These are phyloP conservation scores for Crithidia brevicula DNA, from an alignment of 208 protist species.

Conservation along the genomic window DNA sequence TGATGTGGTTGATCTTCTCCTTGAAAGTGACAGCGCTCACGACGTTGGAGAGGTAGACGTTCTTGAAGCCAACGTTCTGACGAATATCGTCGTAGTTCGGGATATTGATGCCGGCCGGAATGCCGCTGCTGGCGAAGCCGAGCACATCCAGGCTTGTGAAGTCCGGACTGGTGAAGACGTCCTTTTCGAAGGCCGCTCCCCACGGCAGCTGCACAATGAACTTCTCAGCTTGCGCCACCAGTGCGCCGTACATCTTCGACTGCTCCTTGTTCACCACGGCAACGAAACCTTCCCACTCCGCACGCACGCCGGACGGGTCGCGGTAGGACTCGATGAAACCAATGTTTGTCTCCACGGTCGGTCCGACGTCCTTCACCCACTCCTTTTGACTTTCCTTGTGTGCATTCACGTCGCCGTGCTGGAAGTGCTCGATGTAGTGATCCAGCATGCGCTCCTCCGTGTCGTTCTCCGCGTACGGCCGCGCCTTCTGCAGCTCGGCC, in stretches of 20 bases:
- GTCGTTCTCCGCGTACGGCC: conserved; percentile 71
- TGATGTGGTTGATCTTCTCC: conserved; percentile 78
- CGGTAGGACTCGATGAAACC: conserved; percentile 95
- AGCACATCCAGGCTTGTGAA: conserved; percentile 94
- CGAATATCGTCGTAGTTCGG: conserved; percentile 94
- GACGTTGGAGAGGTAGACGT: conserved; percentile 93
- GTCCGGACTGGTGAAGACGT: conserved; percentile 87
- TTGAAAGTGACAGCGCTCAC: conserved; percentile 65
- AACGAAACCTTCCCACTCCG: conserved; percentile 94
- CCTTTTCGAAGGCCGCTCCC: conserved; percentile 88
- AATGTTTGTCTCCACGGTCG: conserved; percentile 94
- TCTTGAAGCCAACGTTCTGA: conserved; percentile 93
- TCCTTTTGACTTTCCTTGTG: conserved; percentile 88
- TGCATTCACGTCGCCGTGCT: conserved; percentile 72
- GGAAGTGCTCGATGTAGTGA: conserved; percentile 89
- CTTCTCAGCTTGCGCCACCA: conserved; percentile 67
- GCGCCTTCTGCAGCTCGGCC: conserved; percentile 54
- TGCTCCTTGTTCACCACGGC: conserved; percentile 91
- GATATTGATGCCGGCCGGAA: conserved; percentile 93
- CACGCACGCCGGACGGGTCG: conserved; percentile 89
- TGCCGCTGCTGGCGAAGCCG: conserved; percentile 85
- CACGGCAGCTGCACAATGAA: conserved; percentile 90
- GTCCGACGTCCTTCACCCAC: conserved; percentile 93
- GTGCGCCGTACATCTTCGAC: conserved; percentile 67
- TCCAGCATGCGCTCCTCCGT: conserved; percentile 88